Evolutionary conservation across 2,329 filamentous ascomycete species (phyloP), one percentile per base, ranked within the genome.

Genomic region (Scedosporium minutisporum): DNA sequence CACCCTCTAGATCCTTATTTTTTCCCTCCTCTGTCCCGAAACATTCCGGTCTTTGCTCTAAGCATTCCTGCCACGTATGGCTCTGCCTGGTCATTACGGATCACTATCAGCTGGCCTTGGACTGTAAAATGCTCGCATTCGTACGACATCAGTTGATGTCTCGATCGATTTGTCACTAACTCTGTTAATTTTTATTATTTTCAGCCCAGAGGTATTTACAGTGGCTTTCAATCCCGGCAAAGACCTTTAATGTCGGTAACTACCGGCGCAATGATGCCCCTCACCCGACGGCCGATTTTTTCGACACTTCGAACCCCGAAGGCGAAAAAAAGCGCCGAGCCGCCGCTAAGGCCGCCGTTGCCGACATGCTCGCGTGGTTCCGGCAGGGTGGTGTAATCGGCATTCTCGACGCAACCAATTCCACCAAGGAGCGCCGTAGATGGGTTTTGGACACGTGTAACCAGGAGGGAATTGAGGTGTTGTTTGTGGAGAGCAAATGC

Each of bases 401-500:
- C 46, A 96, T 99, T 68, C 82, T 99, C 42, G 95, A 99, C 75
- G 95, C 95, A 44, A 99, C 95, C 65, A 99, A 99, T 76, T 96
- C 91, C 6, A 97, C 95, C 65, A 96, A 96, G 74, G 82, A 86
- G 55, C 87, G 95, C 53, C 87, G 95, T 66, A 86, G 88, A 71
- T 99, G 95, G 95, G 95, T 99, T 70, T 82, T 91, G 68, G 88
- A 97, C 65, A 82, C 84, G 58, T 95, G 93, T 73, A 80, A 82
- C 6, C 80, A 82, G 12, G 87, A 93, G 67, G 87, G 87, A 62
- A 87, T 97, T 64, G 92, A 97, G 72, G 93, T 96, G 9, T 79
- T 99, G 58, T 99, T 96, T 69, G 95, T 99, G 58, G 95, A 99
- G 79, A 96, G 91, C 68, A 96, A 95, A 73, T 99, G 95, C 74